Percentiles rank a stretch among this genome's conserved stretches.
Evolutionary conservation across 176 grass and related monocot species (phyloP).

Genomic region (Chloris gayana): DNA sequence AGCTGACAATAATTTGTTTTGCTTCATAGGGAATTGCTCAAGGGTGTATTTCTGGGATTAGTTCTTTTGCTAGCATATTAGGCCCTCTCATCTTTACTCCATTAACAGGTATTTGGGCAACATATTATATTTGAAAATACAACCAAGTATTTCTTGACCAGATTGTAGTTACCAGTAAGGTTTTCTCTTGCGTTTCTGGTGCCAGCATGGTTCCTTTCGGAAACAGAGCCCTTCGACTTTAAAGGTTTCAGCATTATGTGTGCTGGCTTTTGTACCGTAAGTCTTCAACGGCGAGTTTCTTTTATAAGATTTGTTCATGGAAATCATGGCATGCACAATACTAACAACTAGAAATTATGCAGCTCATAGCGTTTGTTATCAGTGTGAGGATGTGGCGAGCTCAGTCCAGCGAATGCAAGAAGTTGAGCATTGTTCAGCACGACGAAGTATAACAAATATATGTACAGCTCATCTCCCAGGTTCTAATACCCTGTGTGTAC

Average conservation of each 20-base stretch:
- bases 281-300: not conserved
- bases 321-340: not conserved
- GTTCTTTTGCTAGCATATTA: conserved; percentile 82
- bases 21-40: conserved; percentile 81
- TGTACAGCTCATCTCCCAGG: not conserved
- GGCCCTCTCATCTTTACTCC: conserved; percentile 87
- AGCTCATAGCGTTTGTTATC: conserved; percentile 54
- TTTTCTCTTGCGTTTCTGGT: not conserved
- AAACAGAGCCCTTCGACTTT: conserved; percentile 72
- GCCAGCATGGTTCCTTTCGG: conserved; percentile 84
- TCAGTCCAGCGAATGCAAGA: conserved; percentile 3
- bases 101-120: conserved; percentile 58
- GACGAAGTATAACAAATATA: conserved; percentile 38
- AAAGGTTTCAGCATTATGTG: conserved; percentile 95
- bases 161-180: not conserved
- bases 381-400: conserved; percentile 27
- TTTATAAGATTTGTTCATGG: not conserved
- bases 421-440: conserved; percentile 13
- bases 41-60: conserved; percentile 90
- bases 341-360: not conserved
- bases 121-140: not conserved
- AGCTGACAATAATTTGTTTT: not conserved
- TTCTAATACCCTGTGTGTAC: not conserved
- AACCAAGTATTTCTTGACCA: conserved; percentile 2
- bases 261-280: conserved; percentile 79